Evolutionary conservation across 306 rosid species (phyloP), one percentile per base, ranked within the genome.

Genomic region (Cicer pinnatifidum): DNA sequence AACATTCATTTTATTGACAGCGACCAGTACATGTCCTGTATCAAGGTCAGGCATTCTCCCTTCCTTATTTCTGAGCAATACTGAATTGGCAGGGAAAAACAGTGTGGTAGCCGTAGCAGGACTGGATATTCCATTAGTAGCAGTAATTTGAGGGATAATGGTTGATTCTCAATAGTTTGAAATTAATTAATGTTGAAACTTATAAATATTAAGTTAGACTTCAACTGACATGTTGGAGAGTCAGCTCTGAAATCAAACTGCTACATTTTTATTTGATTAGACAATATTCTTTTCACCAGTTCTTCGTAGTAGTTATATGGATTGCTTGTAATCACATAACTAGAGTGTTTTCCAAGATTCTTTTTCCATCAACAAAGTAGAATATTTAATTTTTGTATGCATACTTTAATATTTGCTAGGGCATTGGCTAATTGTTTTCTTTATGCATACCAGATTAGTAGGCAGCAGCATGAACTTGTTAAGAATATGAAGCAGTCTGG

Each of bases 401-500:
- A 20, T 6, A 9, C 15, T 16, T 50, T 11, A 52, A n/a, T 53
- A 23, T 61, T 76, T 67, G 46, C 53, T 15, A 9, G 9, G 66
- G 6, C 45, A 63, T 54, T 76, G 85, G 51, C 79, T 83, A 69
- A 84, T 72, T 48, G 69, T 75, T 69, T 66, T 37, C 78, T 70
- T 72, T 47, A 33, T 84, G 53, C 75, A 59, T 80, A 84, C 84
- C 91, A 94, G 99, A 86, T 94, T 79, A 94, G 95, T 78, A 94
- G 79, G 86, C 86, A 86, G 85, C 97, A 94, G 82, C 91, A 85
- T 80, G 93, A 94, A 67, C 89, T 94, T 72, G 93, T 94, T 69
- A 89, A 86, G 86, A 91, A 83, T 78, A 88, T 94, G 99, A 91
- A 94, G 84, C 93, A 85, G 83, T 85, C 94, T 54, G 92, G 92